These are phyloP conservation scores for Stagonosporopsis rhizophila DNA, from an alignment of 2,329 filamentous ascomycete species.

Conservation along the genomic window DNA sequence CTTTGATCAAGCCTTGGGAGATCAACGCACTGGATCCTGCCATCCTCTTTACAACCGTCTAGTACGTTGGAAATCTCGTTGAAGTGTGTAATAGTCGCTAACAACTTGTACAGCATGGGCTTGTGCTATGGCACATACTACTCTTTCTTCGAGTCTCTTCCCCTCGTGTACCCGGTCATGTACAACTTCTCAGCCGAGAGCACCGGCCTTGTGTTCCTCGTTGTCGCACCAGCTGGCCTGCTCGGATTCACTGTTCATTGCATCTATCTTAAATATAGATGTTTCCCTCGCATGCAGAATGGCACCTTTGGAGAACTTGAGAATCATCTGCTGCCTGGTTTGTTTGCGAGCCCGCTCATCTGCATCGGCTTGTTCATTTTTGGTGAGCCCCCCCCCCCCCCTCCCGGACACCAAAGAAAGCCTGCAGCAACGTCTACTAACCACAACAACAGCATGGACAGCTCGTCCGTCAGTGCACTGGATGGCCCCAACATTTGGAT, in stretches of 20 bases:
- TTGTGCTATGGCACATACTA: constrained; percentile 76
- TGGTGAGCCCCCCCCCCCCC: constrained; percentile 39
- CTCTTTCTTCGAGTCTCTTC: constrained; percentile 72
- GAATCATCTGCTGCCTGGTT: constrained; percentile 75
- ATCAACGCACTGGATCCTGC: constrained; percentile 83
- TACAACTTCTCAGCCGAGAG: constrained; percentile 76
- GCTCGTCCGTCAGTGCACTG: constrained; percentile 67
- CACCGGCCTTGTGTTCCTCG: constrained; percentile 85
- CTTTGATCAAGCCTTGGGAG: constrained; percentile 78
- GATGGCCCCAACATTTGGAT: constrained; percentile 63
- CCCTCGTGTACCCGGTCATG: constrained; percentile 73
- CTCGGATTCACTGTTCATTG: constrained; percentile 69
- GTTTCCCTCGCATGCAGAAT: constrained; percentile 62
- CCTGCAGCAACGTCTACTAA: neutral
- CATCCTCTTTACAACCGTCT: constrained; percentile 79
- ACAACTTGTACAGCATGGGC: constrained; percentile 62
- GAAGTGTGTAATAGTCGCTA: neutral
- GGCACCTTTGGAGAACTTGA: constrained; percentile 75
- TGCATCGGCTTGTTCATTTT: constrained; percentile 70
- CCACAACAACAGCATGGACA: constrained; percentile 56
- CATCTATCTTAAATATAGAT: constrained; percentile 80
- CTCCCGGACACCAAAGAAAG: neutral
- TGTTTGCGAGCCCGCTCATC: constrained; percentile 60
- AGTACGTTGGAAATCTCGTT: constrained; percentile 46
- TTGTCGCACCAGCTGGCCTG: constrained; percentile 75